Evolutionary conservation across 768 basidiomycete species (phyloP).

Genomic region (Termitomyces eurrhizus): DNA sequence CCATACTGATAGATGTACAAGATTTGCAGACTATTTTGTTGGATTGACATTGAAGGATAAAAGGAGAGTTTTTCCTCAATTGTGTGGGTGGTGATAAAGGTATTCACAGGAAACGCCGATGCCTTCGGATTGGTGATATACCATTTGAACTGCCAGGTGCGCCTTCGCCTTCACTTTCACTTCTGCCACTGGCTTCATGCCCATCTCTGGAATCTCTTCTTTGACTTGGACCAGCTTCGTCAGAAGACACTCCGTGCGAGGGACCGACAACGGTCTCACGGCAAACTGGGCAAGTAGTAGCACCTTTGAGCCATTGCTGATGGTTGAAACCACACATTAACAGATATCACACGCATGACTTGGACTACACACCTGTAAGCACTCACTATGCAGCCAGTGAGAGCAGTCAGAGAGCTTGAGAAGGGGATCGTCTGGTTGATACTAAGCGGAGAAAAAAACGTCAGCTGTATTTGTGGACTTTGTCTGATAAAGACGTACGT

Average conservation of each 20-base stretch:
- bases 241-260: slow-evolving; percentile 1
- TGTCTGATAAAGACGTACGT: slow-evolving; percentile 44
- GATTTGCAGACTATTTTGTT: neutral
- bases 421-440: slow-evolving; percentile 55
- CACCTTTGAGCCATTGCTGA: slow-evolving; percentile 78
- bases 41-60: neutral
- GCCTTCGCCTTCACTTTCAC: neutral
- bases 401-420: slow-evolving; percentile 66
- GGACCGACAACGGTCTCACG: slow-evolving; percentile 47
- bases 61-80: neutral
- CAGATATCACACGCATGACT: neutral
- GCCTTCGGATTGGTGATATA: neutral
- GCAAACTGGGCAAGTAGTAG: slow-evolving; percentile 80
- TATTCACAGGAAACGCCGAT: neutral
- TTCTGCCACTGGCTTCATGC: neutral
- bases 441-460: slow-evolving; percentile 38
- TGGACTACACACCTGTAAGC: slow-evolving; percentile 55
- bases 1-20: neutral
- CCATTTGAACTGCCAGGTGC: neutral
- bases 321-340: slow-evolving; percentile 10
- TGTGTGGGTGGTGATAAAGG: neutral
- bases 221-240: slow-evolving; percentile 14
- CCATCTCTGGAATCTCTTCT: slow-evolving; percentile 11
- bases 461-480: slow-evolving; percentile 11
- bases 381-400: slow-evolving; percentile 79